Percentiles rank a stretch among this genome's conserved stretches.
Evolutionary conservation across 495 filamentous ascomycete genomes (phyloP).

Genomic region (Baudoinia panamericana): DNA sequence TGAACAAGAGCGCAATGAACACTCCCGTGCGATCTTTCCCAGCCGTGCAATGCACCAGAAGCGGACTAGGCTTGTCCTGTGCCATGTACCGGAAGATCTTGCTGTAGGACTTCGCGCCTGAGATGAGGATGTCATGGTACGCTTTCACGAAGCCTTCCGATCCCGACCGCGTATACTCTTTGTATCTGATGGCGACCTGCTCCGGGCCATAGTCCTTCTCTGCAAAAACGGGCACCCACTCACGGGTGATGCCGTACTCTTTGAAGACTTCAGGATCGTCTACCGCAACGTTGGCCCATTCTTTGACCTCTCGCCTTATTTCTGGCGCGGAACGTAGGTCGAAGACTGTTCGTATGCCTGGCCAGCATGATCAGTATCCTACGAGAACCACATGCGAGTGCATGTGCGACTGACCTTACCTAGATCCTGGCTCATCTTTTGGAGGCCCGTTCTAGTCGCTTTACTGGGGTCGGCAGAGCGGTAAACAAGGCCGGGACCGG

Average conservation of each 20-base stretch:
- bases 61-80: conserved; percentile 12
- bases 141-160: conserved; percentile 29
- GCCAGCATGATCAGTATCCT: background rate
- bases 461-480: conserved; percentile 26
- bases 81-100: conserved; percentile 26
- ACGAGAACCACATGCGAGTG: background rate
- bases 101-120: conserved; percentile 21
- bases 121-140: conserved; percentile 28
- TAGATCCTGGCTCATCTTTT: conserved; percentile 19
- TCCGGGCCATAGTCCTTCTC: conserved; percentile 31
- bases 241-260: conserved; percentile 19
- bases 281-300: conserved; percentile 14
- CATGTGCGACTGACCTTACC: conserved; percentile 10
- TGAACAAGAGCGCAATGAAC: conserved; percentile 28
- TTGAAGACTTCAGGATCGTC: conserved; percentile 10
- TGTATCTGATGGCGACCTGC: conserved; percentile 28
- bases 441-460: conserved; percentile 21
- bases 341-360: conserved; percentile 26
- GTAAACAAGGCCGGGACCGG: conserved; percentile 26
- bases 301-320: conserved; percentile 20
- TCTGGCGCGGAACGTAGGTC: conserved; percentile 24
- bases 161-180: conserved; percentile 25
- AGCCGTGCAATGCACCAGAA: conserved; percentile 32
- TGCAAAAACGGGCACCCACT: conserved; percentile 29
- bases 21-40: conserved; percentile 35